Percentiles rank a stretch among this genome's conserved stretches.
phyloP scores from a whole-genome alignment of 164 flowering plant species.

The Dillenia suffruticosa region DNA sequence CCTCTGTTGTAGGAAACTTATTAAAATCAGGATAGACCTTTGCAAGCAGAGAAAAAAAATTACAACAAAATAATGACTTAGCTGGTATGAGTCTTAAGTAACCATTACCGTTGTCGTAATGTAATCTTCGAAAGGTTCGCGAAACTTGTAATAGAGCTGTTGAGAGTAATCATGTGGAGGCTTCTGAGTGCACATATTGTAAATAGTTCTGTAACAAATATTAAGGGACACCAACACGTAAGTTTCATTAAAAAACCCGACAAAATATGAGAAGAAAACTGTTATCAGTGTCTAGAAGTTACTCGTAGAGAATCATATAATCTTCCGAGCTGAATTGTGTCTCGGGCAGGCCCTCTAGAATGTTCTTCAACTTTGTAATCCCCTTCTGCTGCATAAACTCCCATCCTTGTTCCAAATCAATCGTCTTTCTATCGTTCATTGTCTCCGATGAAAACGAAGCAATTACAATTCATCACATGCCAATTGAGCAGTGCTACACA shows the following conservation, averaged over 20 bases:
- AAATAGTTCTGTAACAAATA: conserved; percentile 57
- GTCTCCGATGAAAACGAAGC: conserved; percentile 13
- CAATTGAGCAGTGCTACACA: neutral
- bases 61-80: too few species aligned
- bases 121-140: conserved; percentile 78
- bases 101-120: conserved; percentile 53
- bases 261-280: neutral
- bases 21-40: too few species aligned
- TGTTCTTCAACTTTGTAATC: conserved; percentile 72
- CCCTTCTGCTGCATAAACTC: conserved; percentile 82
- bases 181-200: conserved; percentile 92
- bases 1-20: too few species aligned
- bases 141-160: conserved; percentile 76
- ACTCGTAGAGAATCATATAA: conserved; percentile 90
- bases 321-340: conserved; percentile 72
- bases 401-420: conserved; percentile 89
- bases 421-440: conserved; percentile 51
- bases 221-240: conserved; percentile 5
- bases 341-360: conserved; percentile 71
- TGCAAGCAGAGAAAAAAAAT: too few species aligned
- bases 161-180: conserved; percentile 91
- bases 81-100: too few species aligned
- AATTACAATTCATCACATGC: neutral
- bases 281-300: conserved; percentile 13
- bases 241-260: conserved; percentile 1